Conservation (phyloP, 768 basidiomycete genomes). For the Leccinum rimulosum region DNA sequence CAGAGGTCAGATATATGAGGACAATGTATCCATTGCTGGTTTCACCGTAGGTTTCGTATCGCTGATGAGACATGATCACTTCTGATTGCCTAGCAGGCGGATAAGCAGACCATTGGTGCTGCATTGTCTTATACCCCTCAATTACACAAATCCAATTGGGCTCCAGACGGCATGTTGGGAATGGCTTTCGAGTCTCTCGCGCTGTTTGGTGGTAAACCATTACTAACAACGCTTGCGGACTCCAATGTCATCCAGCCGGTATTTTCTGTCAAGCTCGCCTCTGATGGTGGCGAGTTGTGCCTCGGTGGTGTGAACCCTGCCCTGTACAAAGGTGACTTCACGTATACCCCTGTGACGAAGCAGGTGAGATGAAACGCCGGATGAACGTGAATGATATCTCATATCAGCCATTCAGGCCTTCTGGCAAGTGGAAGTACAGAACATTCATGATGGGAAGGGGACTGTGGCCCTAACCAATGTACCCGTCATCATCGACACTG, state of each 20-base stretch:
- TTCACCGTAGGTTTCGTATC: background rate
- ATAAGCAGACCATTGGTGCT: background rate
- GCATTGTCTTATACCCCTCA: background rate
- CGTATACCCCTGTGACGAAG: background rate
- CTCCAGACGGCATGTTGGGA: background rate
- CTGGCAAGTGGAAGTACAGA: background rate
- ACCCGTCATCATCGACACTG: background rate
- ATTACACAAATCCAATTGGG: background rate
- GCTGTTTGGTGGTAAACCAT: background rate
- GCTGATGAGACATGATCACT: background rate
- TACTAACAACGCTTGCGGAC: background rate
- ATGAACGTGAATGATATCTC: background rate
- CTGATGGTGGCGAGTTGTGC: background rate
- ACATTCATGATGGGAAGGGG: background rate
- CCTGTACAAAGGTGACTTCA: background rate
- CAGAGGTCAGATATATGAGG: background rate
- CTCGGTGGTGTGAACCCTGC: background rate
- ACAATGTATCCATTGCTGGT: background rate
- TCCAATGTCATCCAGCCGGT: background rate
- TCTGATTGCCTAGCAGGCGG: background rate
- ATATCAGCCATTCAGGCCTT: background rate
- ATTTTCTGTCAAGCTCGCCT: background rate
- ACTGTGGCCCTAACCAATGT: background rate
- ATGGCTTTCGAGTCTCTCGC: background rate
- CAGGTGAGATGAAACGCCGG: background rate